phyloP scores from a whole-genome alignment of 495 filamentous ascomycete species.

The Xylaria castorea region DNA sequence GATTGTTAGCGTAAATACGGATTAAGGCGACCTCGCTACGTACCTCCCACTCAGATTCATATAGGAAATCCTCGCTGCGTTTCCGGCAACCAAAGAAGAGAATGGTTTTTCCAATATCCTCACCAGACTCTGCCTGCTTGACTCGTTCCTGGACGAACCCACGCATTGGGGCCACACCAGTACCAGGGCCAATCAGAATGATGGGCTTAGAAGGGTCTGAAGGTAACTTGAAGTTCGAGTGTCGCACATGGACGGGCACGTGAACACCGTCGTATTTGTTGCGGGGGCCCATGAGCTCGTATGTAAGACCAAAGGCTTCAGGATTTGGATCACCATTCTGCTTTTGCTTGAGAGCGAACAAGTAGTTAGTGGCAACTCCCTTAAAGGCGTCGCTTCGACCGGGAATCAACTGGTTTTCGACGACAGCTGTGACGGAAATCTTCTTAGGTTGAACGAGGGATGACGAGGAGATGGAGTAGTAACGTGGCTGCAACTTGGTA shows the following conservation, averaged over 20 bases:
- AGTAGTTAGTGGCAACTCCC: constrained; percentile 97
- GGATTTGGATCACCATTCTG: constrained; percentile 90
- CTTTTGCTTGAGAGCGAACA: constrained; percentile 95
- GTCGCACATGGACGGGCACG: constrained; percentile 92
- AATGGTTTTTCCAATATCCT: constrained; percentile 86
- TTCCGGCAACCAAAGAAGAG: constrained; percentile 96
- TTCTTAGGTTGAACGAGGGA: constrained; percentile 92
- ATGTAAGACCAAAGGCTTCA: constrained; percentile 85
- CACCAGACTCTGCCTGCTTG: constrained; percentile 76
- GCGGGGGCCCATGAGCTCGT: constrained; percentile 86
- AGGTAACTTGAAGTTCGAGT: constrained; percentile 99
- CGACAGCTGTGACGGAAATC: constrained; percentile 93
- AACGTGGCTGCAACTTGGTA: constrained; percentile 93
- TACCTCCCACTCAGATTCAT: constrained; percentile 93
- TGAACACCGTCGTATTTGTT: constrained; percentile 98
- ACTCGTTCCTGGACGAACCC: constrained; percentile 94
- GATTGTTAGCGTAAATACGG: constrained; percentile 29
- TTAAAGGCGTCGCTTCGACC: constrained; percentile 83
- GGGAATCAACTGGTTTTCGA: constrained; percentile 80
- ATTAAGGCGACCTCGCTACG: constrained; percentile 43
- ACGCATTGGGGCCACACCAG: constrained; percentile 95
- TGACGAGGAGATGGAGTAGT: constrained; percentile 99
- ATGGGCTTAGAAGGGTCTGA: constrained; percentile 93
- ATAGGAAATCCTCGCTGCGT: constrained; percentile 85
- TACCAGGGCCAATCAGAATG: constrained; percentile 95